Conservation (phyloP, 2,329 filamentous ascomycete genomes). For the Aspergillus sp. region DNA sequence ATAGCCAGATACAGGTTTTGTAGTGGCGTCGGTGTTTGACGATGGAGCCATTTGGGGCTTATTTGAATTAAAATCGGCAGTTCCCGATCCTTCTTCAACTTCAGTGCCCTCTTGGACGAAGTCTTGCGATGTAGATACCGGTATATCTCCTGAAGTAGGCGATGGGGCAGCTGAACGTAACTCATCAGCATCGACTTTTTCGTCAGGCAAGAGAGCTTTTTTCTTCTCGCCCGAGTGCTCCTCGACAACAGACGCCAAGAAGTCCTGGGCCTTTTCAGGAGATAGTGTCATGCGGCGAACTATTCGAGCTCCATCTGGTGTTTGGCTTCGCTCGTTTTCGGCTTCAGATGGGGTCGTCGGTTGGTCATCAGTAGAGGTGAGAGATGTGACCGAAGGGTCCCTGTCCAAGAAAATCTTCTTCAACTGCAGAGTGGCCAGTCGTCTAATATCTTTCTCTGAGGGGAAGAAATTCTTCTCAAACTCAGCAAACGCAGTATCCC, state of each 20-base stretch:
- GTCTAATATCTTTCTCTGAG: constrained; percentile 91
- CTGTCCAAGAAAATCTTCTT: constrained; percentile 92
- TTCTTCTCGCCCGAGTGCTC: constrained; percentile 54
- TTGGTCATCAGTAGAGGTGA: constrained; percentile 69
- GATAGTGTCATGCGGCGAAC: constrained; percentile 50
- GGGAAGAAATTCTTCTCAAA: constrained; percentile 93
- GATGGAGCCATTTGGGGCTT: constrained; percentile 24
- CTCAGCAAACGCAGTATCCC: constrained; percentile 85
- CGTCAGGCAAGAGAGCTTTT: constrained; percentile 21
- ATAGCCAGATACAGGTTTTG: constrained; percentile 9
- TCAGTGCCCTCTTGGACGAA: constrained; percentile 25
- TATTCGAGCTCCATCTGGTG: constrained; percentile 31
- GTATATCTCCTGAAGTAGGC: constrained; percentile 19
- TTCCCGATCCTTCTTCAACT: constrained; percentile 56
- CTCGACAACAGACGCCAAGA: constrained; percentile 65
- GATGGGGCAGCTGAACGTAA: constrained; percentile 24
- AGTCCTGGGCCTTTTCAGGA: constrained; percentile 63
- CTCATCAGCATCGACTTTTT: constrained; percentile 16
- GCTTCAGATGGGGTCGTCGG: constrained; percentile 44
- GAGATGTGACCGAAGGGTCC: constrained; percentile 74
- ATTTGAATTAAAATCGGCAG: constrained; percentile 57
- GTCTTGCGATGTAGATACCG: constrained; percentile 21
- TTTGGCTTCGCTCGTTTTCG: constrained; percentile 28
- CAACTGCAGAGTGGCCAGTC: constrained; percentile 86
- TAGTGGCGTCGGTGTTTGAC: constrained; percentile 5